Evolutionary conservation across 176 grass and related monocot species (phyloP), one percentile per base, ranked within the genome.

Genomic region (Microstegium vimineum): DNA sequence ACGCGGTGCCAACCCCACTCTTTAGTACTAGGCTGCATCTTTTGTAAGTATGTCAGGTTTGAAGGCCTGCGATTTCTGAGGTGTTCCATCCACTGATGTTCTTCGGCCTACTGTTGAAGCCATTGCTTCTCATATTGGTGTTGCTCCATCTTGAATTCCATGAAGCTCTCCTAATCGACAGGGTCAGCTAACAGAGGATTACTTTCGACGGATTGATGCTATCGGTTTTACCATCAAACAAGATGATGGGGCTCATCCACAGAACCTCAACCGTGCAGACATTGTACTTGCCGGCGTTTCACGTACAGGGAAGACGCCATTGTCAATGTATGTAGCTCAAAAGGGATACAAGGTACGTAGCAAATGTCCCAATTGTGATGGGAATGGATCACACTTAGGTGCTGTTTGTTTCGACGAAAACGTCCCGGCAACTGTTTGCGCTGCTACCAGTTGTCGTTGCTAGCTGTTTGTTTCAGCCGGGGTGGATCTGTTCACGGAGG

Each of bases 211-310:
- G 68, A 99, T 99, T 64, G 96, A 95, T 28, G 96, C 96, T 15
- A 87, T 99, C 18, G 96, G 95, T 83, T 99, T 99, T 77, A 99
- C 96, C 16, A 99, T 99, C 84, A 99, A 99, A 86, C 93, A 94
- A 75, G 96, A 99, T 85, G 96, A 99, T 79, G 96, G 96, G 28
- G 96, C 96, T 77, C 87, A 81, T 77, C 96, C 96, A 35, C 79
- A 90, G 75, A 99, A 99, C 89, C 87, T 99, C 61, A 73, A 82
- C 43, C 85, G 33, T 79, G 85, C 96, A 20, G 31, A 99, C 25
- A 94, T 99, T 77, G 80, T 95, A 49, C 93, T 99, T 31, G 89
- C 87, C 75, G 96, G 96, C 35, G 96, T 99, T 94, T 99, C 96
- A 61, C 92, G 96, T 40, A 95, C 91, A 6, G 96, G 96, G 56